Conservation (phyloP, 805 yeast species). For the Ogataea glucozyma region DNA sequence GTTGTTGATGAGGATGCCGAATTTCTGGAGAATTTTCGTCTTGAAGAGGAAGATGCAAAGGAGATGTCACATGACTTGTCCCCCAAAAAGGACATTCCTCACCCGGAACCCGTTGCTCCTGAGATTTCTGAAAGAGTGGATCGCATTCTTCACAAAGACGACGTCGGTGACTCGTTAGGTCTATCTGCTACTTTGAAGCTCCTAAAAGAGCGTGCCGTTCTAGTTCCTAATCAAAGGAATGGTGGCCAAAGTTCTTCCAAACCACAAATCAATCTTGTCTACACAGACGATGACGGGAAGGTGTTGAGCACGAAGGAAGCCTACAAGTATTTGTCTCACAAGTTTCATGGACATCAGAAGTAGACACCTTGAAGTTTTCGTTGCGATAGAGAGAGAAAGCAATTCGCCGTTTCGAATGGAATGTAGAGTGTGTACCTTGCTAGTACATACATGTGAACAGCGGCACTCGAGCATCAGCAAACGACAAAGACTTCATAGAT, state of each 20-base stretch:
- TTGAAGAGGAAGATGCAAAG: constrained; percentile 14
- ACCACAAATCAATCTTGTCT: constrained; percentile 53
- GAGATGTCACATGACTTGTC: neutral
- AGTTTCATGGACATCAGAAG: constrained; percentile 64
- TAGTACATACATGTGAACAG: too few species aligned
- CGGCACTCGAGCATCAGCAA: too few species aligned
- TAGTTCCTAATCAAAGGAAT: constrained; percentile 1
- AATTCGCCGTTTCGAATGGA: too few species aligned
- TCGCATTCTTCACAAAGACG: constrained; percentile 17
- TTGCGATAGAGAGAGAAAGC: too few species aligned
- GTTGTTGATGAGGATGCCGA: constrained; percentile 39
- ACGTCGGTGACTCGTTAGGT: constrained; percentile 28
- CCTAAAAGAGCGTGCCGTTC: constrained; percentile 25
- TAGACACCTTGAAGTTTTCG: too few species aligned
- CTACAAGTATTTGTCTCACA: constrained; percentile 71
- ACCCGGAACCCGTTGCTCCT: too few species aligned
- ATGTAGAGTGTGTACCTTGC: constrained; percentile 4
- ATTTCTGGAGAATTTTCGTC: constrained; percentile 32
- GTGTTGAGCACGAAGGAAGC: constrained; percentile 67
- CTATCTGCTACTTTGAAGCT: constrained; percentile 39
- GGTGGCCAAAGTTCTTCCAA: constrained; percentile 34
- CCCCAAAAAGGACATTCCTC: too few species aligned
- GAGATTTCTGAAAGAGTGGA: constrained; percentile 10
- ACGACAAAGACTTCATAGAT: too few species aligned
- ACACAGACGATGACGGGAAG: constrained; percentile 66